Evolutionary conservation across 441 rosid species (phyloP), one percentile per base, ranked within the genome.

Genomic region (Erodium chrysanthum): DNA sequence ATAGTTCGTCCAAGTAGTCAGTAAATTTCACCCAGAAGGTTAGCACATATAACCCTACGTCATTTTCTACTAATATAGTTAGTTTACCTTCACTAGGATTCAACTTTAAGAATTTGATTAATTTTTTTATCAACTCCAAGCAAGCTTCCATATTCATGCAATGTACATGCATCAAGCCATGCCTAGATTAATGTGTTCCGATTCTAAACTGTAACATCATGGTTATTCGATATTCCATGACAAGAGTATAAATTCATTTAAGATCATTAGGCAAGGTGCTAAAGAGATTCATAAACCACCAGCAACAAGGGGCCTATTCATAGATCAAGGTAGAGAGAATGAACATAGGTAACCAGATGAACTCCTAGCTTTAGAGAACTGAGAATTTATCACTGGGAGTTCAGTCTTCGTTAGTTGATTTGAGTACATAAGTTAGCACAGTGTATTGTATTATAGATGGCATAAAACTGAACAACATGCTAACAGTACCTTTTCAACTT

Each of bases 401-500:
- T 6, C 42, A 27, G 21, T 61, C 42, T 42, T 14, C 6, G 29
- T n/a, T 6, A 61, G 65, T 29, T 27, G 18, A 61, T n/a, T 27
- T 27, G 64, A 27, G 21, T 54, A 54, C 8, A 54, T 25, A 18
- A 27, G 40, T 61, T 27, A 61, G 37, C 35, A 29, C 8, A 29
- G 65, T 33, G 64, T 37, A 64, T 35, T 35, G 27, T 14, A 33
- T 64, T 35, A 18, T 10, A 9, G 48, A 25, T 12, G 15, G 33
- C 50, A 18, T 10, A 25, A 42, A 29, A 20, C 23, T 15, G 14
- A 58, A 10, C n/a, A 63, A 33, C 46, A 4, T 20, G n/a, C 44
- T 50, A 77, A 71, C 25, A 72, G 10, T 78, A 94, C 99, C 97
- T 88, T 79, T 82, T 91, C 76, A 91, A 75, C 79, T 94, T 94